Evolutionary conservation across 345 rosid species (phyloP).

Genomic region (Aquilaria sinensis): DNA sequence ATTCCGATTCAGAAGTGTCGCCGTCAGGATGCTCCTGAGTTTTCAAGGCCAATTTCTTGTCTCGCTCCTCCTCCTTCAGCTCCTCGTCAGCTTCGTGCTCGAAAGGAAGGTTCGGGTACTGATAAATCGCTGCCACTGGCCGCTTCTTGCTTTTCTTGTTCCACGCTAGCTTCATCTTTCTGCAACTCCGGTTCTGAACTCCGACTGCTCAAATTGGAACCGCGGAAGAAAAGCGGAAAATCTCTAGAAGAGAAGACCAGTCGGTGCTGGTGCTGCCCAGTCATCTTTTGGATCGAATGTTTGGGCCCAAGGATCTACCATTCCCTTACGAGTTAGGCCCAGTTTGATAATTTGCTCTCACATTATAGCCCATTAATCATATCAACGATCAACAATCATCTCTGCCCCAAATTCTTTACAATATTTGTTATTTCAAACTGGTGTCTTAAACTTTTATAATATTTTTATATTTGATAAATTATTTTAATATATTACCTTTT

Average conservation of each 20-base stretch:
- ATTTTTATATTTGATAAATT: too few relatives aligned
- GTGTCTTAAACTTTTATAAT: too few relatives aligned
- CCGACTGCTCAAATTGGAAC: not conserved
- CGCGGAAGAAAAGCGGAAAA: not conserved
- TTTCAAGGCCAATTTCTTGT: not conserved
- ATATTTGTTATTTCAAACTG: too few relatives aligned
- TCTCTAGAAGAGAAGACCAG: not conserved
- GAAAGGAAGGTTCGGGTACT: slow-evolving; percentile 55
- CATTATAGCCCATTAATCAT: too few relatives aligned
- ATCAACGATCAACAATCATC: too few relatives aligned
- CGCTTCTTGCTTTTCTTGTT: slow-evolving; percentile 58
- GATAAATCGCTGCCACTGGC: slow-evolving; percentile 32
- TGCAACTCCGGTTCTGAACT: not conserved
- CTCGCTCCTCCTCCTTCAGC: not conserved
- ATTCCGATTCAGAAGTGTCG: slow-evolving; percentile 17
- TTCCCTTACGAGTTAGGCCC: too few relatives aligned
- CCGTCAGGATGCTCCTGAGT: slow-evolving; percentile 6
- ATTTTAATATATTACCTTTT: too few relatives aligned
- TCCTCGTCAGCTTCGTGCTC: slow-evolving; percentile 21
- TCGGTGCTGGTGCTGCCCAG: too few relatives aligned
- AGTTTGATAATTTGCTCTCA: too few relatives aligned
- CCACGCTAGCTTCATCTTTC: slow-evolving; percentile 79
- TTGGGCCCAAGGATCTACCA: too few relatives aligned
- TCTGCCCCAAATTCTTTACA: too few relatives aligned
- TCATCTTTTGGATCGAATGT: too few relatives aligned